Evolutionary conservation across 163 green algal species (phyloP), one percentile per base, ranked within the genome.

Genomic region (Prototheca wickerhamii): DNA sequence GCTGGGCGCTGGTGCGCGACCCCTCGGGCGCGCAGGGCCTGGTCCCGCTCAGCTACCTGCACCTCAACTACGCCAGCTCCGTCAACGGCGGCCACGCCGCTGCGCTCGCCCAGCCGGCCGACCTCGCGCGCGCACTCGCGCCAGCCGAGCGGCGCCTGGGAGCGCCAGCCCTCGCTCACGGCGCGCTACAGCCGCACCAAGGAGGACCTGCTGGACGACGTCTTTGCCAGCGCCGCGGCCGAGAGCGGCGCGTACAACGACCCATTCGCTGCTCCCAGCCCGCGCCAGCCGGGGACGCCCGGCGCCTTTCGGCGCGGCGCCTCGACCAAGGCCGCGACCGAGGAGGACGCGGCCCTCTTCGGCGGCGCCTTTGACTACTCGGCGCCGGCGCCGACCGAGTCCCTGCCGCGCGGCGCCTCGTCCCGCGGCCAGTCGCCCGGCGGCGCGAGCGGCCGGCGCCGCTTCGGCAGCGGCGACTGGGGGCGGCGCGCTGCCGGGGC

Each of bases 1-100:
- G 70, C 18, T 80, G 73, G 73, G 62, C 73, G 42, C 34, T 80
- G 37, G 73, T 78, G 21, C 50, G 35, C 1, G 70, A 78, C 60
- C 60, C 65, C 15, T 34, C 60, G 2, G 73, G 73, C 4, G 29
- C 53, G 2, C 61, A 70, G 49, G 68, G 75, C 26, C 68, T 76
- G 31, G 67, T 79, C 26, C 68, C 71, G 51, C 56, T 46, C n/a
- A 53, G 43, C 23, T 76, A 74, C 65, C 43, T 79, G 5, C 29
- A 50, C 2, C 18, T 82, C 30, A 49, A 70, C 4, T 33, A 37
- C 10, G 20, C 68, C 30, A 6, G 28, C 26, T 12, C 10, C 26
- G 52, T 35, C 52, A 26, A 31, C 46, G 21, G 46, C n/a, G 46
- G 46, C 17, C 12, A 7, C n/a, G 53, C 29, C 25, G 28, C 6